Percentiles rank a stretch among this genome's conserved stretches.
phyloP scores from a whole-genome alignment of 208 protist species.

The Plasmodiophora brassicae region DNA sequence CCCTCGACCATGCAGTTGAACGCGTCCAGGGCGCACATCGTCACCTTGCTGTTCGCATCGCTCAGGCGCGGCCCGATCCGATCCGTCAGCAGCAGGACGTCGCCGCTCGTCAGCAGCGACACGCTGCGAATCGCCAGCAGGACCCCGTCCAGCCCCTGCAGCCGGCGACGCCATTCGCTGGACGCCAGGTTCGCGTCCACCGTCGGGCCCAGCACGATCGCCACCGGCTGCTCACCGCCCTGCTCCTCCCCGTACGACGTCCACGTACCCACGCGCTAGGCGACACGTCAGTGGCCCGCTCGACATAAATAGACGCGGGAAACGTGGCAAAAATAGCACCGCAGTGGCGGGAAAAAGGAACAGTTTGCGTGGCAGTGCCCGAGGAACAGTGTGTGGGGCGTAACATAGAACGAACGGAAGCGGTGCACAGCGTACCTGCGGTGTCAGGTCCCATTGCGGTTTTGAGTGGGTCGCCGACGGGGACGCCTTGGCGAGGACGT shows the following conservation, averaged over 20 bases:
- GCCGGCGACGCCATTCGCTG: background rate
- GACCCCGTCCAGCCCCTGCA: background rate
- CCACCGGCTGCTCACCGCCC: no score
- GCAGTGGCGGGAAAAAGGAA: no score
- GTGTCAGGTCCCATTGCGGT: no score
- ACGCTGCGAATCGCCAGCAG: background rate
- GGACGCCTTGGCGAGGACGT: background rate
- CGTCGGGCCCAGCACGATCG: background rate
- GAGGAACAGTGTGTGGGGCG: no score
- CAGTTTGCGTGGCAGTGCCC: no score
- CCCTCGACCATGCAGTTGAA: background rate
- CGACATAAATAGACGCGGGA: background rate
- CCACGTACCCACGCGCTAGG: background rate
- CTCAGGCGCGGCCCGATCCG: background rate
- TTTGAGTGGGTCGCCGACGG: background rate
- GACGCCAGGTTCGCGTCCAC: background rate
- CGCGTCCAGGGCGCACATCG: background rate
- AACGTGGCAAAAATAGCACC: background rate
- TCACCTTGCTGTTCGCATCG: background rate
- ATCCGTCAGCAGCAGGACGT: background rate
- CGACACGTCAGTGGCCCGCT: background rate
- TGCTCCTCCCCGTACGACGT: background rate
- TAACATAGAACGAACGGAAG: no score
- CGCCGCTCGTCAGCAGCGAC: background rate
- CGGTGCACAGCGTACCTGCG: no score